Percentiles rank a stretch among this genome's conserved stretches.
These are phyloP conservation scores for Mortierella sp. DNA, from an alignment of 371 early-diverging fungal species.

Conservation along the genomic window DNA sequence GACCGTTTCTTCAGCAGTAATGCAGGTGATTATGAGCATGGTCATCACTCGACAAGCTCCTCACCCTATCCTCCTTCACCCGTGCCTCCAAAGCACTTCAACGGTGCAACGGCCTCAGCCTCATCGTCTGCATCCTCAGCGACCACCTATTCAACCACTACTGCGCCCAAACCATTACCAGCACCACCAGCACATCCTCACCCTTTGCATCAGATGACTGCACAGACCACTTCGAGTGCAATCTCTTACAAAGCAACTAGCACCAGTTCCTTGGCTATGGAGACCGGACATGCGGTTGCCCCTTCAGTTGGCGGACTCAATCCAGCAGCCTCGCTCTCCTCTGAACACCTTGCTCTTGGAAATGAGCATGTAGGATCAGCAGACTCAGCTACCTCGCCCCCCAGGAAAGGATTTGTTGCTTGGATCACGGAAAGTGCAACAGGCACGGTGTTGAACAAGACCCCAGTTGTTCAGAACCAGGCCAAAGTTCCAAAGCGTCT, in stretches of 20 bases:
- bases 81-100: conserved; percentile 24
- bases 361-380: conserved; percentile 14
- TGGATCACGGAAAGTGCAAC: conserved; percentile 51
- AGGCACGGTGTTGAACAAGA: conserved; percentile 46
- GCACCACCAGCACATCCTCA: conserved; percentile 49
- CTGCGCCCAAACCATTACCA: conserved; percentile 40
- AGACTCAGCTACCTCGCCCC: conserved; percentile 7
- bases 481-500: conserved; percentile 48
- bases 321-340: conserved; percentile 10
- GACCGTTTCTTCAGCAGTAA: conserved; percentile 42
- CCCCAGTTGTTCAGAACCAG: conserved; percentile 31
- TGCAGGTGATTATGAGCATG: conserved; percentile 21
- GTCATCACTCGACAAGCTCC: conserved; percentile 6
- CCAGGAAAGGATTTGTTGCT: conserved; percentile 34
- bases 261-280: conserved; percentile 42
- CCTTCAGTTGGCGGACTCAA: background rate
- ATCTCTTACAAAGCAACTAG: conserved; percentile 44
- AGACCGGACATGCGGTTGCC: conserved; percentile 28
- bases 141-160: conserved; percentile 28
- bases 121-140: conserved; percentile 44
- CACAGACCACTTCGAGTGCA: conserved; percentile 27
- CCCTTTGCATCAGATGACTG: conserved; percentile 28
- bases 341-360: conserved; percentile 13
- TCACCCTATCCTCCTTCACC: conserved; percentile 45
- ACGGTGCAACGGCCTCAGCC: conserved; percentile 26